Evolutionary conservation across 495 filamentous ascomycete species (phyloP).

Genomic region (Daldinia decipiens): DNA sequence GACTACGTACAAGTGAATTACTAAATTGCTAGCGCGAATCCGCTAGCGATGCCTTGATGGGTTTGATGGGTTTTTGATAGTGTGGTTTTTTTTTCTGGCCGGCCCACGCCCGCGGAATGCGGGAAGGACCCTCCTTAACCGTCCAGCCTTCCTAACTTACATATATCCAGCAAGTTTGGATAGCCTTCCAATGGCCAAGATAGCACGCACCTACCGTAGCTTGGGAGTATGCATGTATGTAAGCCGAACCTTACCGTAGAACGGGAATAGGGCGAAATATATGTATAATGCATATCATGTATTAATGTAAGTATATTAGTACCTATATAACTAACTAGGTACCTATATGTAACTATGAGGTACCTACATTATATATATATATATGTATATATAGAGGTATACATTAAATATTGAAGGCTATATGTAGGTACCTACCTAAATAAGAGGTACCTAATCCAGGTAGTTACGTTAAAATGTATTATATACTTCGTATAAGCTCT

Average conservation of each 20-base stretch:
- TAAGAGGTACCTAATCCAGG: too few relatives aligned
- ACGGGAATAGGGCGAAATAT: slow-evolving; percentile 6
- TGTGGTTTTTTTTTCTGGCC: slow-evolving; percentile 19
- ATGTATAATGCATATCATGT: neutral
- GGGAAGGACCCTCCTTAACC: slow-evolving; percentile 45
- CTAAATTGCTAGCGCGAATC: slow-evolving; percentile 34
- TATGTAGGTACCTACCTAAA: too few relatives aligned
- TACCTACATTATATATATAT: too few relatives aligned
- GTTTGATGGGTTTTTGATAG: slow-evolving; percentile 1
- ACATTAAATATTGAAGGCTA: too few relatives aligned
- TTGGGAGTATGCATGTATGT: slow-evolving; percentile 28
- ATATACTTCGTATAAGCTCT: too few relatives aligned
- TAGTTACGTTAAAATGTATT: too few relatives aligned
- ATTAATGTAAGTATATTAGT: neutral
- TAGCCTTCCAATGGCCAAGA: slow-evolving; percentile 13
- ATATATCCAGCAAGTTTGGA: slow-evolving; percentile 1
- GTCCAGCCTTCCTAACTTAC: slow-evolving; percentile 19
- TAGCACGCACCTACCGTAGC: slow-evolving; percentile 8
- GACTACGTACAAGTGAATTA: slow-evolving; percentile 2
- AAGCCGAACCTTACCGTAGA: slow-evolving; percentile 34
- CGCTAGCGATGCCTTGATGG: slow-evolving; percentile 24
- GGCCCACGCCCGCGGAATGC: slow-evolving; percentile 45
- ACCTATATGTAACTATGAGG: too few relatives aligned
- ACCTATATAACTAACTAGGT: too few relatives aligned
- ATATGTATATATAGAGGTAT: too few relatives aligned